These are phyloP conservation scores for Neurospora sp. DNA, from an alignment of 495 filamentous ascomycete genomes.

Conservation along the genomic window DNA sequence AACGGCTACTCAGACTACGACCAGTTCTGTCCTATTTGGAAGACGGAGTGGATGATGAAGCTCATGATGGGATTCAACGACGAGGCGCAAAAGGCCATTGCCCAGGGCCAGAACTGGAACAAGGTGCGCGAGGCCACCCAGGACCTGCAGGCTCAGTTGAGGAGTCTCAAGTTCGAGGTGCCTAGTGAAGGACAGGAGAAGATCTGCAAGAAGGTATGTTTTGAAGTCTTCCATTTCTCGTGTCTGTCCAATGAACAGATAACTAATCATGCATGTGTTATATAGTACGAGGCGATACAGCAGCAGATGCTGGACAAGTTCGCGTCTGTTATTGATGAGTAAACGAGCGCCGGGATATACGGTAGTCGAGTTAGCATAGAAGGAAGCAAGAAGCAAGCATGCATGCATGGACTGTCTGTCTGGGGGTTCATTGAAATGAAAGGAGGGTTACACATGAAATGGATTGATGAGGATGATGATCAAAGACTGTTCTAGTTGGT, in stretches of 20 bases:
- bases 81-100: constrained; percentile 89
- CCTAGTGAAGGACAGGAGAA: constrained; percentile 65
- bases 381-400: background rate
- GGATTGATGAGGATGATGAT: background rate
- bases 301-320: constrained; percentile 94
- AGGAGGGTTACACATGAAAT: background rate
- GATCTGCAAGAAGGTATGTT: constrained; percentile 64
- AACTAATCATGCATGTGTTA: constrained; percentile 1
- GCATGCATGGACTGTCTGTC: background rate
- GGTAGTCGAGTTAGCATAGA: background rate
- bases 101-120: constrained; percentile 78
- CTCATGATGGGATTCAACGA: constrained; percentile 96
- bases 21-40: constrained; percentile 98
- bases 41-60: constrained; percentile 99
- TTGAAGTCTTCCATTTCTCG: background rate
- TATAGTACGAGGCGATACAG: constrained; percentile 78
- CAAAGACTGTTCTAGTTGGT: background rate
- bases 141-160: constrained; percentile 72
- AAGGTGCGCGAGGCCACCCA: constrained; percentile 86
- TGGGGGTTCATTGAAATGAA: background rate
- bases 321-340: constrained; percentile 88
- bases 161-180: constrained; percentile 94
- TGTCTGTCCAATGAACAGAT: constrained; percentile 5
- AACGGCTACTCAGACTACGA: constrained; percentile 99
- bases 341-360: constrained; percentile 22